phyloP scores from a whole-genome alignment of 768 basidiomycete species.

The Phylloporus arenicola region DNA sequence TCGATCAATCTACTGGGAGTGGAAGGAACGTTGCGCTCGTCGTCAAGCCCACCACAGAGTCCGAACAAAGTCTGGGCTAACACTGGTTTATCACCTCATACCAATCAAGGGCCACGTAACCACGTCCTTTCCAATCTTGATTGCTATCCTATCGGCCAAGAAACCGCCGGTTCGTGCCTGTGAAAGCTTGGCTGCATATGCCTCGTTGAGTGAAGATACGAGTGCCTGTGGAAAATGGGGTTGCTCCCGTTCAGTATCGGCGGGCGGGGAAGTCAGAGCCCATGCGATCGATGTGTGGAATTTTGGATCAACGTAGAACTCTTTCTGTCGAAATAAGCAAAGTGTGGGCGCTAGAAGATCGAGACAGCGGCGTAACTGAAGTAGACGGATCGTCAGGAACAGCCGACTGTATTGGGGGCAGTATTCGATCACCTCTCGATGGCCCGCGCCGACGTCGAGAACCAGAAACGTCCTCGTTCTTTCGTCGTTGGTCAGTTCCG shows the following conservation, averaged over 20 bases:
- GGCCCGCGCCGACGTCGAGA: conserved; percentile 79
- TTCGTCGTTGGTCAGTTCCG: conserved; percentile 75
- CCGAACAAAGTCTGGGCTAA: conserved; percentile 1
- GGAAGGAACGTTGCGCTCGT: conserved; percentile 67
- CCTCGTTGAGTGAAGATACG: conserved; percentile 45
- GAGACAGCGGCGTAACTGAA: conserved; percentile 55
- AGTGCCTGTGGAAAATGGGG: conserved; percentile 45
- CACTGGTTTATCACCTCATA: conserved; percentile 4
- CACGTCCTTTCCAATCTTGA: conserved; percentile 69
- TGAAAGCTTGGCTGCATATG: conserved; percentile 40
- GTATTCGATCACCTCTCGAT: conserved; percentile 53
- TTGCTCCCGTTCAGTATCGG: conserved; percentile 11
- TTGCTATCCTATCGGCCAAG: conserved; percentile 47
- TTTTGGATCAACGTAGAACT: conserved; percentile 73
- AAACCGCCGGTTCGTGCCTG: conserved; percentile 44
- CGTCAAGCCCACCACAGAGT: conserved; percentile 32
- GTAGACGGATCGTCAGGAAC: conserved; percentile 15
- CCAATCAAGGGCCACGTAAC: conserved; percentile 39
- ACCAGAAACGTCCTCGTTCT: conserved; percentile 74
- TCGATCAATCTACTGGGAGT: conserved; percentile 68
- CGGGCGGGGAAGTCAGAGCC: too few species aligned
- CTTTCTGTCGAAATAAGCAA: conserved; percentile 58
- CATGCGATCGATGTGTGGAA: conserved; percentile 91
- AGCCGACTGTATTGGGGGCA: neutral
- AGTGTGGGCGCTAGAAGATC: conserved; percentile 56